These are phyloP conservation scores for Phytopythium helicoides DNA, from an alignment of 352 stramenopile species.

Conservation along the genomic window DNA sequence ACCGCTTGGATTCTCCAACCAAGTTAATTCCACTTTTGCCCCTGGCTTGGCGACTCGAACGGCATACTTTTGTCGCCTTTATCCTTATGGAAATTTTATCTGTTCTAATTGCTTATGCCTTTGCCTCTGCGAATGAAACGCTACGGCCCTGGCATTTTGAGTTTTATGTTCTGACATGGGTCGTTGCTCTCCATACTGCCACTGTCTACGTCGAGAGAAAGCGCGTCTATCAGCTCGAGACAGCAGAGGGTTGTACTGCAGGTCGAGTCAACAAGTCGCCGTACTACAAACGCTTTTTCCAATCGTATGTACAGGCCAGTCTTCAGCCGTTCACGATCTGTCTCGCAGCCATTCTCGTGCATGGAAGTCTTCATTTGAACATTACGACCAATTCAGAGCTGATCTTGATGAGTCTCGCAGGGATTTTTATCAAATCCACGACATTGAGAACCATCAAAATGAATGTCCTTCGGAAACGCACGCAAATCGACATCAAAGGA, in stretches of 20 bases:
- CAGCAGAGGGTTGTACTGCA: not conserved
- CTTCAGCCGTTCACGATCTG: not conserved
- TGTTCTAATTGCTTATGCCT: not conserved
- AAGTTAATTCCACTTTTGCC: not conserved
- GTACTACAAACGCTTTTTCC: not conserved
- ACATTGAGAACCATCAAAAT: not conserved
- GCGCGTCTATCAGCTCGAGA: not conserved
- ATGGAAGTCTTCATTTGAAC: not conserved
- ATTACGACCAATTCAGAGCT: not conserved
- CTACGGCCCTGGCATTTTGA: not conserved
- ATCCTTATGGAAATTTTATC: not conserved
- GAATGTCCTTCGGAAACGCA: not conserved
- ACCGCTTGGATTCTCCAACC: not conserved
- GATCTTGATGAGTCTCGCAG: not conserved
- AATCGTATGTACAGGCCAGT: not conserved
- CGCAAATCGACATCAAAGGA: constrained; percentile 1
- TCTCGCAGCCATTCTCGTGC: not conserved
- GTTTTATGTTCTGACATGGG: not conserved
- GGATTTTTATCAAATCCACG: not conserved
- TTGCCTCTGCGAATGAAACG: not conserved
- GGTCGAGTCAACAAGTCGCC: not conserved
- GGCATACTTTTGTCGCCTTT: not conserved
- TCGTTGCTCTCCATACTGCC: not conserved
- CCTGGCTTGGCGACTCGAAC: not conserved
- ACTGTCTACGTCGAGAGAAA: not conserved